Evolutionary conservation across 2,329 filamentous ascomycete genomes (phyloP), one percentile per base, ranked within the genome.

Genomic region (Arthrobotrys sinensis): DNA sequence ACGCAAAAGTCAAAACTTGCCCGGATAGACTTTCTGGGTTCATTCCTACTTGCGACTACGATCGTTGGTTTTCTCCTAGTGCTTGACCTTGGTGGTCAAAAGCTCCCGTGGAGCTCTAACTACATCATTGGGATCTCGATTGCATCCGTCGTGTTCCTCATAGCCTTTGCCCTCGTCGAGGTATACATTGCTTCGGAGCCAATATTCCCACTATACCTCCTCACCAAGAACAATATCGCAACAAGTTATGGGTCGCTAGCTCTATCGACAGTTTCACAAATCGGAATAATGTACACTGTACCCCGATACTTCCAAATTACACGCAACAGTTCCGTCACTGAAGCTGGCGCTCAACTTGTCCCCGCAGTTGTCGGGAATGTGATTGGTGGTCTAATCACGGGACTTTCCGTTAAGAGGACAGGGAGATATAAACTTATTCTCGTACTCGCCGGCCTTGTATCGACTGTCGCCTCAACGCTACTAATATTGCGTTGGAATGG

Each of bases 301-400:
- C 91, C 91, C 0, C 83, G 93, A 0, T 93, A 93, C 83, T 93
- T 93, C 80, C 89, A 91, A 72, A 87, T 91, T 0, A 90, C 90
- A 0, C 84, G 87, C 4, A 84, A 86, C 0, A 87, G 87, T 1
- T 89, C 88, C 0, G 89, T 88, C 52, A 89, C 90, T 0, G 84
- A 85, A 0, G 90, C 91, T 0, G 87, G 87, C 1, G 85, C 88
- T 0, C 89, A 92, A 80, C 85, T 93, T 0, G 86, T 93, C 46
- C 91, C 91, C 0, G 89, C 91, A 0, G 90, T 93, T 0, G 83
- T 88, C 0, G 91, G 91, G 0, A 93, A 93, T 80, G 88, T 91
- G 0, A 76, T 89, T 0, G 91, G 90, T 0, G 90, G 90, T 0
- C 84, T 93, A 1, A 48, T 90, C 0, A 87, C 90, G 0, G 91